phyloP scores from a whole-genome alignment of 1,139 yeast species.

The Lodderomyces pseudojiufengensis region DNA sequence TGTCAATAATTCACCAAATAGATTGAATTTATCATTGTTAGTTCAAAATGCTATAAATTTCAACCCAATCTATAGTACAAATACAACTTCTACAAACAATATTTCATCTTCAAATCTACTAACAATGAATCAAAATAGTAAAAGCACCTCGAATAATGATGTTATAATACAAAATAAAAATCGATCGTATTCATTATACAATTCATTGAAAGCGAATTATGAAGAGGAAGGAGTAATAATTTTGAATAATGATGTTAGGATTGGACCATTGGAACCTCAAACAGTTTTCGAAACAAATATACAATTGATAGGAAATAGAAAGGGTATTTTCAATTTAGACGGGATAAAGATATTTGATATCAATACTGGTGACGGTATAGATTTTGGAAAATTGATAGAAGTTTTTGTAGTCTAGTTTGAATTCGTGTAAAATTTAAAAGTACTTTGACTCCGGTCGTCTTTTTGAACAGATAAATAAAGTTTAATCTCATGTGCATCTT shows the following conservation, averaged over 20 bases:
- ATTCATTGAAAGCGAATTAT: constrained; percentile 28
- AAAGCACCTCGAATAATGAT: constrained; percentile 10
- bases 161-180: constrained; percentile 21
- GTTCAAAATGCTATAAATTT: constrained; percentile 29
- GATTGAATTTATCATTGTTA: constrained; percentile 43
- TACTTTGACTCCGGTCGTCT: too few relatives aligned
- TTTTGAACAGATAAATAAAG: too few relatives aligned
- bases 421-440: too few relatives aligned
- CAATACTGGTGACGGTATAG: constrained; percentile 63
- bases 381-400: constrained; percentile 68
- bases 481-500: too few relatives aligned
- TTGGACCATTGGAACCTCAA: constrained; percentile 61
- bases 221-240: constrained; percentile 49
- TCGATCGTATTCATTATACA: constrained; percentile 32
- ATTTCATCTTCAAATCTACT: constrained; percentile 10
- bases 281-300: constrained; percentile 64
- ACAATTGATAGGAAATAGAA: constrained; percentile 55
- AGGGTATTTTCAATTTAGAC: constrained; percentile 62
- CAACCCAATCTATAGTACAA: constrained; percentile 16
- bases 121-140: constrained; percentile 4
- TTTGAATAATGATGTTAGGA: constrained; percentile 60
- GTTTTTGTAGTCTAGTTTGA: constrained; percentile 56
- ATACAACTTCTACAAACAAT: constrained; percentile 10
- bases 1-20: constrained; percentile 50
- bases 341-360: constrained; percentile 66